A percentile compares a stretch with the other conserved stretches of the same genome.
phyloP scores from a whole-genome alignment of 2,329 filamentous ascomycete genomes.

The Exophiala sp. region DNA sequence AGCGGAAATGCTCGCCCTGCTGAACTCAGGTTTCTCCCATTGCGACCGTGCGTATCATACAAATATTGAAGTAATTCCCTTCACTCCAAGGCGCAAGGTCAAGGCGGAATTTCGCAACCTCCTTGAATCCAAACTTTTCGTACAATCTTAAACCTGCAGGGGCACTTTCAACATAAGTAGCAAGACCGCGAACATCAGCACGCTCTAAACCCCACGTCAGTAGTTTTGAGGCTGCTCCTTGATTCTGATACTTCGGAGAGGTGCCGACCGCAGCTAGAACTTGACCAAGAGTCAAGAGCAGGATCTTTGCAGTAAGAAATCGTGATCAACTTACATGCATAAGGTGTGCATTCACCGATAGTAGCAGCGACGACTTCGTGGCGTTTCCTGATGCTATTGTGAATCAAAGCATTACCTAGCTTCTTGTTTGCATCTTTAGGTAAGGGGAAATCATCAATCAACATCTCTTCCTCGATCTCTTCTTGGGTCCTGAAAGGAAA shows the following conservation, averaged over 20 bases:
- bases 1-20: too few species aligned
- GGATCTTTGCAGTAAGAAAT: neutral
- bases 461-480: conserved; percentile 19
- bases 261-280: conserved; percentile 22
- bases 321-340: conserved; percentile 15
- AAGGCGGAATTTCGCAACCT: conserved; percentile 17
- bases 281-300: neutral
- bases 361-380: conserved; percentile 20
- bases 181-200: conserved; percentile 19
- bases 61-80: conserved; percentile 18
- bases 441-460: conserved; percentile 14
- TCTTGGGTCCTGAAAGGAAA: conserved; percentile 16
- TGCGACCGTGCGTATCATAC: conserved; percentile 18
- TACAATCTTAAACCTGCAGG: conserved; percentile 15
- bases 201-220: conserved; percentile 22
- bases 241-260: conserved; percentile 18
- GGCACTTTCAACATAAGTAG: conserved; percentile 21
- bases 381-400: conserved; percentile 19
- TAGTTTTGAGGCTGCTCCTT: conserved; percentile 20
- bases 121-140: conserved; percentile 17
- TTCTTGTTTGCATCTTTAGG: conserved; percentile 23
- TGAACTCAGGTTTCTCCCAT: too few species aligned
- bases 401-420: conserved; percentile 17
- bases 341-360: conserved; percentile 12
- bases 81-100: conserved; percentile 15